Conservation (phyloP, 1,284 basidiomycete genomes). For the Trichosporon coremiiforme region DNA sequence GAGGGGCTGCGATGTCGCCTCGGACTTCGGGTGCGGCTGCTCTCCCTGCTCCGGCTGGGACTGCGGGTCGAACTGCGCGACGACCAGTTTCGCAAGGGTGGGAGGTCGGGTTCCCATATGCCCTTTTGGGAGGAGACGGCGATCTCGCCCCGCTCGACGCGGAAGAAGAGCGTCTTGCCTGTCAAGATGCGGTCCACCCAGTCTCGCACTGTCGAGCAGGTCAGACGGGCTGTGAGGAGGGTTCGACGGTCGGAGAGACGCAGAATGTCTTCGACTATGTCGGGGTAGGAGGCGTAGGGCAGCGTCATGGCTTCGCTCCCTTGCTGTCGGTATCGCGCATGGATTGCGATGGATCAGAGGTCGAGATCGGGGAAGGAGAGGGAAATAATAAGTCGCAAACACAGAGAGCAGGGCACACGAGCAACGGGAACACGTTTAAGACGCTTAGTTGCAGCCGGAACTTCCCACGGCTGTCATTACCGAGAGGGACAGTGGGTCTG, state of each 20-base stretch:
- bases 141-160: not conserved
- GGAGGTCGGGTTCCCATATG: not conserved
- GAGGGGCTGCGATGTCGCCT: not conserved
- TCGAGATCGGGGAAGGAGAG: not conserved
- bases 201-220: not conserved
- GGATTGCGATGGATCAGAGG: not conserved
- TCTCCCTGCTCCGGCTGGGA: not conserved
- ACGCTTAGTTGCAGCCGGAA: not conserved
- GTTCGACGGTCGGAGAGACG: not conserved
- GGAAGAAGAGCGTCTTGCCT: not conserved
- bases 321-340: no score
- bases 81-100: not conserved
- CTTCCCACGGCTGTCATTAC: not conserved
- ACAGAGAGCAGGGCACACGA: not conserved
- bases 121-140: not conserved
- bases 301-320: not conserved
- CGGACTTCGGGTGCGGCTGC: not conserved
- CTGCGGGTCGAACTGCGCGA: not conserved
- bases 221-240: not conserved
- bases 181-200: not conserved
- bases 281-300: conserved; percentile 1
- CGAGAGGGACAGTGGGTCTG: not conserved
- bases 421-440: not conserved
- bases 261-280: conserved; percentile 1
- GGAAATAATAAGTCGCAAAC: no score